A percentile compares a stretch with the other conserved stretches of the same genome.
Conservation (phyloP, 176 grass and related monocot genomes). For the Aegilops speltoides region DNA sequence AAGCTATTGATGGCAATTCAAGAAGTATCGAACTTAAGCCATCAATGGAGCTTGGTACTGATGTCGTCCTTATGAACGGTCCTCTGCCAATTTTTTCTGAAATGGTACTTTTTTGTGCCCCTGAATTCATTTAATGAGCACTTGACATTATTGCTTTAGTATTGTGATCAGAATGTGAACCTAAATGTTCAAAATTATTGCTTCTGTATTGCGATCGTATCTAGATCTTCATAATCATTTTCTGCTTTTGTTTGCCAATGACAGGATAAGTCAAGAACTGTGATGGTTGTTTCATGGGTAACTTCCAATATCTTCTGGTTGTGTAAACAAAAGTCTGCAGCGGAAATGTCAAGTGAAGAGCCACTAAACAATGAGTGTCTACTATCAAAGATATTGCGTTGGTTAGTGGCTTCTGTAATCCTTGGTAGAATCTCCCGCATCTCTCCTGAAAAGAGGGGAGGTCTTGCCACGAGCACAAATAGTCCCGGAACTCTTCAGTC, state of each 20-base stretch:
- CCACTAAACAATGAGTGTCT: conserved; percentile 40
- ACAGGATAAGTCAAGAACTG: conserved; percentile 76
- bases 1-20: conserved; percentile 49
- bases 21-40: conserved; percentile 52
- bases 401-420: conserved; percentile 82
- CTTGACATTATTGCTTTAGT: neutral
- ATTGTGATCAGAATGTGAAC: conserved; percentile 1
- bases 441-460: conserved; percentile 43
- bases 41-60: conserved; percentile 50
- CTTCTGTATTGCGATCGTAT: conserved; percentile 8
- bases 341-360: conserved; percentile 36
- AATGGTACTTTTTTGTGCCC: conserved; percentile 47
- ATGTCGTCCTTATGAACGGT: conserved; percentile 75
- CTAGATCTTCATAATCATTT: neutral
- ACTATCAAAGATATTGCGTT: conserved; percentile 70
- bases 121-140: conserved; percentile 29
- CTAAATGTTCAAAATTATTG: conserved; percentile 8
- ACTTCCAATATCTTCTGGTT: conserved; percentile 48
- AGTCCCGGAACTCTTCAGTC: conserved; percentile 44
- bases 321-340: conserved; percentile 25
- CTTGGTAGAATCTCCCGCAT: conserved; percentile 62
- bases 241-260: conserved; percentile 31
- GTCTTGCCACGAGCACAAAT: conserved; percentile 39
- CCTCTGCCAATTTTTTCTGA: conserved; percentile 62
- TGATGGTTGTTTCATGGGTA: conserved; percentile 52